Percentiles rank a stretch among this genome's conserved stretches.
These are phyloP conservation scores for Orobanche coerulescens DNA, from an alignment of 257 asterid species.

Conservation along the genomic window DNA sequence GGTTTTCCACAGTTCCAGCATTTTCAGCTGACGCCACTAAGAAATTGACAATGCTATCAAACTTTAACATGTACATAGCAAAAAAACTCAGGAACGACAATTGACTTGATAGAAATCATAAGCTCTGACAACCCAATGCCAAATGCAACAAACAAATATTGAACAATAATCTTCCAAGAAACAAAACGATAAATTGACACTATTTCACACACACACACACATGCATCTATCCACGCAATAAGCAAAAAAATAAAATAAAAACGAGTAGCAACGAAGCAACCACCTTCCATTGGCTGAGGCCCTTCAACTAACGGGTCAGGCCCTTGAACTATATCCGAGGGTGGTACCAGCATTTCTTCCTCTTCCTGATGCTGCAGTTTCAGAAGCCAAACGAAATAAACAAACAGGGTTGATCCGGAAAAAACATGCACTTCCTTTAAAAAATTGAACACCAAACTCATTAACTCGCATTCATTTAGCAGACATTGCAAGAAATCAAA, in stretches of 20 bases:
- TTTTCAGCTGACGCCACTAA: slow-evolving; percentile 52
- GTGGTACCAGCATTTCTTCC: slow-evolving; percentile 97
- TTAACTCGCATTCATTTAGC: slow-evolving; percentile 12
- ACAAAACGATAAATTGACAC: not conserved
- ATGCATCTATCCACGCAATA: slow-evolving; percentile 6
- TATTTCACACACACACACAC: not conserved
- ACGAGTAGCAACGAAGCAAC: not conserved
- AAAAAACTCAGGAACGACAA: slow-evolving; percentile 17
- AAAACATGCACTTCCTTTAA: slow-evolving; percentile 24
- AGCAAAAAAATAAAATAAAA: not conserved
- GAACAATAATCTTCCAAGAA: slow-evolving; percentile 4
- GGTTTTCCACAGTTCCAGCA: slow-evolving; percentile 67
- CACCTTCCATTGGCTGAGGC: slow-evolving; percentile 99
- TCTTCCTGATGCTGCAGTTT: slow-evolving; percentile 74
- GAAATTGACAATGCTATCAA: slow-evolving; percentile 20
- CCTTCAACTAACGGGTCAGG: slow-evolving; percentile 86
- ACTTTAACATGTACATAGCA: slow-evolving; percentile 13
- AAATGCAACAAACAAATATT: not conserved
- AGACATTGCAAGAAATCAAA: slow-evolving; percentile 7
- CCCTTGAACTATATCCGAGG: slow-evolving; percentile 70
- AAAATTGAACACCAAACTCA: slow-evolving; percentile 17
- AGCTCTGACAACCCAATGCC: not conserved
- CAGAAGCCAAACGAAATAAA: slow-evolving; percentile 11
- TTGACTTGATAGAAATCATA: slow-evolving; percentile 8
- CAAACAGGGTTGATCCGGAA: slow-evolving; percentile 36